Base-by-base conservation (phyloP, 306 rosid genomes). In the Rosa lucieae region DNA sequence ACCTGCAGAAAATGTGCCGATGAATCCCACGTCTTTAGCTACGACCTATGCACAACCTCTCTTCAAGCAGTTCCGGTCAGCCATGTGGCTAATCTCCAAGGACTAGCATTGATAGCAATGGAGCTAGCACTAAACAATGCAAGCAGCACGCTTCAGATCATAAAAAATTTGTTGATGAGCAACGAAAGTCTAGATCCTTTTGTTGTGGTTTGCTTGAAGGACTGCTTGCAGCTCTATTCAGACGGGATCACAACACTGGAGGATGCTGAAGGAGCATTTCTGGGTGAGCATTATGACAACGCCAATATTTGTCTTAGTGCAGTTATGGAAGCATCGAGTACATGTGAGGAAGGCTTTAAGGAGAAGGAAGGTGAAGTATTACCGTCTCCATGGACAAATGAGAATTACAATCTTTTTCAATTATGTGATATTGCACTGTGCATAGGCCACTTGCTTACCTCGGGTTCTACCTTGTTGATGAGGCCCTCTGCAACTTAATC, bases 331-430 rank as follows among this genome's bases (percentile, higher is more conserved):
- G 87, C 87, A 3, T 80, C 86, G 0, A 18, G 81, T 1, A 89
- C 90, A 1, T 93, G 98, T 68, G 93, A 88, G 46, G 80, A 75
- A 62, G 93, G 92, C 3, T 89, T 93, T 72, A 77, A 26, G 39
- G 90, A 83, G 78, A 80, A 83, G 80, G 78, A 78, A 71, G 92
- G 88, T 46, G 86, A 51, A 49, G 88, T 1, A 18, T 15, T 67
- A 67, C 71, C 18, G 80, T 85, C 87, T 43, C 98, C 92, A 3
- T 79, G 91, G 89, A 82, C 84, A 6, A 67, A 78, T 14, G 88
- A 89, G 81, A 93, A 89, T 73, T 75, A 82, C 48, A 48, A 82
- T 81, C 83, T 88, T 48, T 87, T 88, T 61, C 92, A 89, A 73
- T 67, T 93, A 10, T 73, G 86, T 76, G 94, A 91, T 42, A 83